Conservation (phyloP, 148 eudicot species). For the Limonium bicolor region DNA sequence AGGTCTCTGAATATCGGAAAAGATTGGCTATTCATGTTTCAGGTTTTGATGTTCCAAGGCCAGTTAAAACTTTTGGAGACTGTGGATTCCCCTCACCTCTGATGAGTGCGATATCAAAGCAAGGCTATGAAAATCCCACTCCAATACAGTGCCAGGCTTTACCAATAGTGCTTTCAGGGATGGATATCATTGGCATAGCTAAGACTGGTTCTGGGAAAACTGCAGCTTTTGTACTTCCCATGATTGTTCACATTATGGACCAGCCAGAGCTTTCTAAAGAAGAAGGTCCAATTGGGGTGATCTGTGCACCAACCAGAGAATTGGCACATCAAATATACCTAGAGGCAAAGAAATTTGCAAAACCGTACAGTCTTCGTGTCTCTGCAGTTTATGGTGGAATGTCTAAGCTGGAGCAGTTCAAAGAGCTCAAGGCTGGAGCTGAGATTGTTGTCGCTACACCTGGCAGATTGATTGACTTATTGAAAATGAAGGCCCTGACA, state of each 20-base stretch:
- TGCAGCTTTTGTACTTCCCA: slow-evolving; percentile 95
- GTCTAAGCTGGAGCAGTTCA: slow-evolving; percentile 94
- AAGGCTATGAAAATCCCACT: slow-evolving; percentile 94
- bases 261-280: slow-evolving; percentile 90
- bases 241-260: slow-evolving; percentile 98
- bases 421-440: slow-evolving; percentile 88
- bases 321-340: slow-evolving; percentile 91
- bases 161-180: slow-evolving; percentile 81
- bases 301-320: slow-evolving; percentile 98
- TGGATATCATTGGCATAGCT: slow-evolving; percentile 89
- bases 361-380: slow-evolving; percentile 66
- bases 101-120: slow-evolving; percentile 68
- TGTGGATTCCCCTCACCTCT: slow-evolving; percentile 64
- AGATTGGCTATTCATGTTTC: slow-evolving; percentile 76
- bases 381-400: slow-evolving; percentile 97
- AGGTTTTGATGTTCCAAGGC: slow-evolving; percentile 94
- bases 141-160: slow-evolving; percentile 91
- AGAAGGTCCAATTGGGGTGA: slow-evolving; percentile 94
- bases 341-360: slow-evolving; percentile 91
- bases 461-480: slow-evolving; percentile 86
- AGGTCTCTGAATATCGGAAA: slow-evolving; percentile 61
- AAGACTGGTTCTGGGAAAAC: slow-evolving; percentile 99
- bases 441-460: slow-evolving; percentile 97
- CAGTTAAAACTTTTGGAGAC: slow-evolving; percentile 78
- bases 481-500: slow-evolving; percentile 88